Base-by-base conservation (phyloP, 2,329 filamentous ascomycete species). In the Neophaeococcomyces mojaviensis region DNA sequence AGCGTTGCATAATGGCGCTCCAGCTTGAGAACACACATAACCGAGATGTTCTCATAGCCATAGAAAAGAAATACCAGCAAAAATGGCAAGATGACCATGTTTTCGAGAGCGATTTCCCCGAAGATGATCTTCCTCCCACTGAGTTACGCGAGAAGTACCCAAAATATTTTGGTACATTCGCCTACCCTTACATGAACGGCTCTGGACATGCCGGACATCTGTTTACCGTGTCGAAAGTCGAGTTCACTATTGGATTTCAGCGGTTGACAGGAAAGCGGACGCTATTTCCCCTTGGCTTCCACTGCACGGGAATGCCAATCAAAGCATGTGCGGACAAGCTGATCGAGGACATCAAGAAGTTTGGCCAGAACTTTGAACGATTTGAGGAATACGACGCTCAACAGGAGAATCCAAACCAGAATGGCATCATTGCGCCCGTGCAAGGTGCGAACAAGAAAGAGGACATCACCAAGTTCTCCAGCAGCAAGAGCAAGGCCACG, bases 291-390 rank as follows among this genome's bases (percentile, higher is more conserved):
- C 83, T 92, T 61, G 92, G 90, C 26, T 98, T 88, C 72, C 92
- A 98, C 73, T 88, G 85, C 69, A 97, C 90, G 0, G 92, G 92
- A 58, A 94, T 98, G 84, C 88, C 89, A 37, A 98, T 98, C 73
- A 96, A 96, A 69, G 89, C 92, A 4, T 94, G 87, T 60, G 88
- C 92, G 45, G 90, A 98, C 73, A 97, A 97, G 74, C 79, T 98
- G 37, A 81, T 84, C 49, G 81, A 87, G 52, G 92, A 98, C 69
- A 83, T 97, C 47, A 81, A 86, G 67, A 74, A 84, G 69, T 98
- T 97, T 60, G 92, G 92, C 18, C 70, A 84, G 62, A 81, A 88
- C 60, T 97, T 97, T 53, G 83, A 89, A 60, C 73, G 77, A 38
- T 94, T 88, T 66, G 74, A 77, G 44, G 78, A 81, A 46, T 79